Base-by-base conservation (phyloP, 768 basidiomycete genomes). In the Zangia roseola region DNA sequence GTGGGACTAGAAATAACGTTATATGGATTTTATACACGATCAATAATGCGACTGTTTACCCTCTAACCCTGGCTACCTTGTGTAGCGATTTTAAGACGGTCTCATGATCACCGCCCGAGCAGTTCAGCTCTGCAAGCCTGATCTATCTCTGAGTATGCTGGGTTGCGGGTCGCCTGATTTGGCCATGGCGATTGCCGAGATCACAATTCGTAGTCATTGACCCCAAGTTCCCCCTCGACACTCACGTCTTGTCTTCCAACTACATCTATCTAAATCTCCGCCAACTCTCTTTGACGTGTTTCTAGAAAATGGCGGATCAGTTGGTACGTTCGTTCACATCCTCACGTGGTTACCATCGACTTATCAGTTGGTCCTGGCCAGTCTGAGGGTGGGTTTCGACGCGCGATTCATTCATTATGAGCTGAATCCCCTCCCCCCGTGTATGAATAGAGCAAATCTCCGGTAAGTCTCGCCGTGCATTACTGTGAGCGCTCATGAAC, bases 401-500 rank as follows among this genome's bases (percentile, higher is more conserved):
- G 24, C 41, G 49, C 35, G 41, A 19, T 36, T 26, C n/a, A 19
- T 16, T 5, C 4, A 25, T 2, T 23, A 6, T 5, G 10, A 4
- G n/a, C 21, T 20, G 4, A 30, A n/a, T n/a, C 19, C 16, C 13
- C 14, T 41, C 23, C 12, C 43, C 34, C 44, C 23, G 21, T 36
- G 31, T 41, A 49, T n/a, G 13, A 55, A 26, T 66, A 95, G 92
- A 94, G 69, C 91, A 94, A 79, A 91, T 94, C 61, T 82, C 91
- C 62, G 92, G 92, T 91, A 63, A 39, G 83, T 71, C 28, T 17
- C 40, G 40, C 25, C 12, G 41, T 24, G 31, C 28, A 28, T 28
- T 10, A 13, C 23, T 45, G 40, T 43, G n/a, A 39, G 30, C 25
- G 30, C 41, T 56, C 43, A 52, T 51, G 34, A 37, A 23, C n/a